phyloP scores from a whole-genome alignment of 2,329 filamentous ascomycete species.

The Pseudopithomyces chartarum region DNA sequence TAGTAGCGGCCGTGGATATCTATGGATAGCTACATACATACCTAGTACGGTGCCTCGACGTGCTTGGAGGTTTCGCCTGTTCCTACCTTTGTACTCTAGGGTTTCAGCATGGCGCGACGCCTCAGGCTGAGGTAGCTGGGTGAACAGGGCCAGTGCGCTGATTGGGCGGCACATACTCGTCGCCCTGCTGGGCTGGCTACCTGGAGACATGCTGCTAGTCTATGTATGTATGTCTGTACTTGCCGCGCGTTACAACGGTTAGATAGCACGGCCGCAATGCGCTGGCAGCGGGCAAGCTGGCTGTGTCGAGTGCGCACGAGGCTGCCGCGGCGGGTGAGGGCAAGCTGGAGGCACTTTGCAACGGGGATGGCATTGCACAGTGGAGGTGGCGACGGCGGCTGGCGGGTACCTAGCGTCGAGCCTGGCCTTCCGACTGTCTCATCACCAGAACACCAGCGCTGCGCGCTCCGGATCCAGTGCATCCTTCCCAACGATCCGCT shows the following conservation, averaged over 20 bases:
- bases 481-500: conserved; percentile 2
- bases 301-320: too few species aligned
- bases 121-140: conserved; percentile 8
- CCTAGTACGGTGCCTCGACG: too few species aligned
- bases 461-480: conserved; percentile 11
- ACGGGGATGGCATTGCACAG: conserved; percentile 5
- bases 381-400: conserved; percentile 12
- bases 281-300: neutral
- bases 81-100: too few species aligned
- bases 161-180: conserved; percentile 13
- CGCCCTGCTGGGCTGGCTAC: too few species aligned
- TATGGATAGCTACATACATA: too few species aligned
- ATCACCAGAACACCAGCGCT: conserved; percentile 4
- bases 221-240: neutral
- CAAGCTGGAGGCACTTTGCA: neutral
- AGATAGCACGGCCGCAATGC: neutral
- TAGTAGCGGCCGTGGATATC: too few species aligned
- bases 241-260: neutral
- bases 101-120: conserved; percentile 21
- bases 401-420: conserved; percentile 5
- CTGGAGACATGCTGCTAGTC: too few species aligned
- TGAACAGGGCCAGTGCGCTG: conserved; percentile 4
- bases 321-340: neutral
- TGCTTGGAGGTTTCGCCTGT: too few species aligned
- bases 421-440: conserved; percentile 15